Evolutionary conservation across 768 basidiomycete genomes (phyloP).

Genomic region (Macrolepiota albuminosa): DNA sequence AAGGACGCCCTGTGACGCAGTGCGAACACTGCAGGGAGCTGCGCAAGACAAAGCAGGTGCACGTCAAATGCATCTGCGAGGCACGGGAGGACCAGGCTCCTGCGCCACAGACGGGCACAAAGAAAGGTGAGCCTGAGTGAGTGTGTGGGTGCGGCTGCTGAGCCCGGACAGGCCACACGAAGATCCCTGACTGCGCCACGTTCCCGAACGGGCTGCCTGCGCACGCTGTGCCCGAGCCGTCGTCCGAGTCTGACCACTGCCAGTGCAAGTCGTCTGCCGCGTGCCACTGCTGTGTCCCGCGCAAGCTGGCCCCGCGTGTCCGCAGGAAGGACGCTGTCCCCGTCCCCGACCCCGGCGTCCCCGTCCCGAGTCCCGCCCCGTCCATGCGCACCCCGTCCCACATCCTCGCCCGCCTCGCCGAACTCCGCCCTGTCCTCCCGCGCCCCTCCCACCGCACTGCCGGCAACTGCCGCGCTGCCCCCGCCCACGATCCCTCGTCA

Average conservation of each 20-base stretch:
- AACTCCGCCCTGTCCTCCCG: constrained; percentile 68
- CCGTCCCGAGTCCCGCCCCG: background rate
- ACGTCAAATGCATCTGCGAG: constrained; percentile 85
- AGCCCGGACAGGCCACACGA: constrained; percentile 41
- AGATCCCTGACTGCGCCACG: constrained; percentile 66
- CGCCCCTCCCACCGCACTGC: constrained; percentile 32
- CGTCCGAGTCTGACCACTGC: constrained; percentile 57
- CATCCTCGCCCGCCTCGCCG: constrained; percentile 56
- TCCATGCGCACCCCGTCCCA: constrained; percentile 34
- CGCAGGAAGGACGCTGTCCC: constrained; percentile 22
- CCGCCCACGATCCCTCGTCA: constrained; percentile 45
- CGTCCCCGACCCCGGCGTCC: constrained; percentile 5
- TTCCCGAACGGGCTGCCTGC: constrained; percentile 75
- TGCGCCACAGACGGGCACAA: constrained; percentile 34
- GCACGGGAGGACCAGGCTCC: constrained; percentile 60
- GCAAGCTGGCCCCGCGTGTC: constrained; percentile 35
- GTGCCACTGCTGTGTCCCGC: constrained; percentile 58
- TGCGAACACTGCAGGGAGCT: constrained; percentile 85
- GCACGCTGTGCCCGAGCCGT: constrained; percentile 51
- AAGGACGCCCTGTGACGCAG: constrained; percentile 88
- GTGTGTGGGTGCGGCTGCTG: no score
- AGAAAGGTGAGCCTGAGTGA: constrained; percentile 56
- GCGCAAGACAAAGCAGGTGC: constrained; percentile 81
- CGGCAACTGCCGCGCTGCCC: constrained; percentile 25
- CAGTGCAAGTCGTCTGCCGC: constrained; percentile 42